Evolutionary conservation across 768 basidiomycete species (phyloP).

Genomic region (Lentinula boryana): DNA sequence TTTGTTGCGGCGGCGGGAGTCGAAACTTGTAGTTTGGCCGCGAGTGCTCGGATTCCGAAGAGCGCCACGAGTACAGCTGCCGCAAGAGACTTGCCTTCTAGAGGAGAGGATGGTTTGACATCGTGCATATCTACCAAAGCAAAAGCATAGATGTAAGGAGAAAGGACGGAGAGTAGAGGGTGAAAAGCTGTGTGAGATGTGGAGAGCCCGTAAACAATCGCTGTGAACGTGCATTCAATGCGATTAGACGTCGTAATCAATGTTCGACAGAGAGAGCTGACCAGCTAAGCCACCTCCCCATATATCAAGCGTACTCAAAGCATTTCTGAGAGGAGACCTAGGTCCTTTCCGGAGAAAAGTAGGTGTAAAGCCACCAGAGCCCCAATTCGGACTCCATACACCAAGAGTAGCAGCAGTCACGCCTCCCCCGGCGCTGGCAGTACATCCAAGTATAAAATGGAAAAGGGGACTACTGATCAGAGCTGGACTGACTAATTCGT

Average conservation of each 20-base stretch:
- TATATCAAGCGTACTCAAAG: constrained; percentile 38
- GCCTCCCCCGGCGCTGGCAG: constrained; percentile 42
- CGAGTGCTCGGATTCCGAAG: constrained; percentile 1
- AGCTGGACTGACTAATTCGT: constrained; percentile 23
- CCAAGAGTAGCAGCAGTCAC: constrained; percentile 36
- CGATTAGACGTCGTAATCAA: background rate
- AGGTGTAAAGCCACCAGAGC: constrained; percentile 31
- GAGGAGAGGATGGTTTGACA: background rate
- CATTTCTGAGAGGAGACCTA: constrained; percentile 22
- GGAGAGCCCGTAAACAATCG: background rate
- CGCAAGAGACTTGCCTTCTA: constrained; percentile 1
- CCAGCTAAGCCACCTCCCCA: constrained; percentile 47
- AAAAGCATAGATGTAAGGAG: background rate
- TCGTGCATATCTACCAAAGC: background rate
- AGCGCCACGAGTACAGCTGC: background rate
- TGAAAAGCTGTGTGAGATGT: background rate
- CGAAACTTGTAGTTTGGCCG: background rate
- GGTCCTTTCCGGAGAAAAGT: constrained; percentile 35
- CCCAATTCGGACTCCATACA: constrained; percentile 39
- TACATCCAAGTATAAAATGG: constrained; percentile 41
- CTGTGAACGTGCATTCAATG: background rate
- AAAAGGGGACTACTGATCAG: constrained; percentile 35
- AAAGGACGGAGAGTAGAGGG: background rate
- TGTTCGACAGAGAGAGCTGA: constrained; percentile 14
- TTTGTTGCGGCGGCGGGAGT: background rate